Base-by-base conservation (phyloP, 2,329 filamentous ascomycete species). In the Lachnellula occidentalis region DNA sequence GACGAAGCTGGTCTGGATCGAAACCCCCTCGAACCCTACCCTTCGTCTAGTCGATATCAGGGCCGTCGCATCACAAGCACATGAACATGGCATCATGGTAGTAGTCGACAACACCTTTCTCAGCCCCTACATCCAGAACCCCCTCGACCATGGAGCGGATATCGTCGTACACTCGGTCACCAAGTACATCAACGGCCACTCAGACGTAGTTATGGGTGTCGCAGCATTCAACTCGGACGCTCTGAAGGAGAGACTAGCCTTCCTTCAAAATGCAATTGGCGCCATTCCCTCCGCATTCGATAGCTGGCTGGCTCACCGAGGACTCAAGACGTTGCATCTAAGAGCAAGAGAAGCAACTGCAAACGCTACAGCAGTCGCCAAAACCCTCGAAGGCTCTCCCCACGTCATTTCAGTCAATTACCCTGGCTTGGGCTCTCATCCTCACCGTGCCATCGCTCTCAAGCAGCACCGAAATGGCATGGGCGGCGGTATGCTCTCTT, bases 101-200 rank as follows among this genome's bases (percentile, higher is more conserved):
- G 94, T 99, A n/a, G 94, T 99, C 42, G 94, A 99, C 78, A 99
- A 99, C 78, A 99, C 94, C 19, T 99, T 99, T 78, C 79, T 97
- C 69, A 92, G 88, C 58, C 94, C 94, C 34, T 99, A 97, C 71
- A 82, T 99, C 47, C 94, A 99, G 76, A 97, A 96, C 74, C 94
- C 94, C 3, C 83, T 99, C 53, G 87, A 95, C 69, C 90, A 92
- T 70, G 94, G 94, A 64, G 94, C 94, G 64, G 94, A 99, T 72
- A 92, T 97, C 61, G 92, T 97, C 63, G 88, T 97, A 43, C 92
- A 97, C 79, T 92, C 86, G 53, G 94, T 99, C 53, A 99, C 94
- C 45, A 99, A 99, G 76, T 99, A 97, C 76, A 97, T 99, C 77
- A 97, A 97, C 72, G 94, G 94, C 49, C 94, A 99, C 77, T 82